Conservation (phyloP, 1,284 basidiomycete species). For the Cryptococcus deneoformans region DNA sequence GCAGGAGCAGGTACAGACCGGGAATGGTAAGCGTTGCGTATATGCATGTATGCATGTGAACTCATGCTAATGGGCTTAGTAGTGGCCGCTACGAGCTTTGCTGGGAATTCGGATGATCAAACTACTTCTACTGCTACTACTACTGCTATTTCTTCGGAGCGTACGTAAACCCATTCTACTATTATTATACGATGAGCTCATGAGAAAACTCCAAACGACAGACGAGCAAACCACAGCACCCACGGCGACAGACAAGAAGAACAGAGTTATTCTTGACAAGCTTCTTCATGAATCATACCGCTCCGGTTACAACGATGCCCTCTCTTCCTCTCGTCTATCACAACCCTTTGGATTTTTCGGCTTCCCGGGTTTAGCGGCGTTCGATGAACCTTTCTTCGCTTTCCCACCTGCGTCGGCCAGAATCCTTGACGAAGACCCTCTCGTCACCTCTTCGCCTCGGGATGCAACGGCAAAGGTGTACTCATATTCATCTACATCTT, state of each 20-base stretch:
- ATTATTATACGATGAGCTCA: too few relatives aligned
- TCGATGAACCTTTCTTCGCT: neutral
- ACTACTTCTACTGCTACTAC: neutral
- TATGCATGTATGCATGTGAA: neutral
- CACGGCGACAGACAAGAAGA: neutral
- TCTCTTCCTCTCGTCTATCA: neutral
- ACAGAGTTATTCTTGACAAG: neutral
- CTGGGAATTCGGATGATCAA: neutral
- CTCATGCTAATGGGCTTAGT: neutral
- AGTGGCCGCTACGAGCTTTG: neutral
- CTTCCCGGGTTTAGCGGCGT: neutral
- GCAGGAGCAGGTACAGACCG: neutral
- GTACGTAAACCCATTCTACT: neutral
- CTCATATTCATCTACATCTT: neutral
- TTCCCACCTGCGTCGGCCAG: neutral
- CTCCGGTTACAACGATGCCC: neutral
- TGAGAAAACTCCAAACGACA: too few relatives aligned
- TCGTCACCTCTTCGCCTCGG: neutral
- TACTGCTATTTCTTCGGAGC: neutral
- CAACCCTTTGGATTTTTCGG: neutral
- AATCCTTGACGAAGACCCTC: neutral
- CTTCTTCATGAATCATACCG: neutral
- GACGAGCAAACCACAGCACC: neutral
- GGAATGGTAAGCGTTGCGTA: neutral
- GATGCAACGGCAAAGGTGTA: too few relatives aligned